Percentiles rank a stretch among this genome's conserved stretches.
Conservation (phyloP, 805 yeast species). For the Pichia nakasei region DNA sequence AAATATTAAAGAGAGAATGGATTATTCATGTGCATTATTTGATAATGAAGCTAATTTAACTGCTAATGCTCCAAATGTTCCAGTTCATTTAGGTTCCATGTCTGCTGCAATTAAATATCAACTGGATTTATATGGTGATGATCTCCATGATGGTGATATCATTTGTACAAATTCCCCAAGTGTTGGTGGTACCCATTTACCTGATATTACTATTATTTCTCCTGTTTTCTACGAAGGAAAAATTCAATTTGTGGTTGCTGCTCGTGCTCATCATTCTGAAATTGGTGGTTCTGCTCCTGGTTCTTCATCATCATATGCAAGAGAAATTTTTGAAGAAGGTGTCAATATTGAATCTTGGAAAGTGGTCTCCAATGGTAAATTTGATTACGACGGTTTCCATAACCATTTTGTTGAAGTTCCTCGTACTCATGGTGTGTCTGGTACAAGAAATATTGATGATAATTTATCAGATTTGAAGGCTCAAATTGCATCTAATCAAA, state of each 20-base stretch:
- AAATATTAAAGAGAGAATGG: conserved; percentile 75
- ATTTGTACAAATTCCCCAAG: conserved; percentile 73
- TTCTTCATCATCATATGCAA: conserved; percentile 89
- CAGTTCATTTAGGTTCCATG: conserved; percentile 84
- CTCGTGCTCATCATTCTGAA: conserved; percentile 94
- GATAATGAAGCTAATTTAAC: conserved; percentile 69
- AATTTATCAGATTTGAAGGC: conserved; percentile 79
- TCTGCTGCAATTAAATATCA: conserved; percentile 67
- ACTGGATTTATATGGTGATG: conserved; percentile 52
- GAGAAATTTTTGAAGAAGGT: conserved; percentile 80
- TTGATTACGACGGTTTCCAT: conserved; percentile 64
- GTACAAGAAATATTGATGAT: conserved; percentile 76
- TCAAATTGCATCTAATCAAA: conserved; percentile 80
- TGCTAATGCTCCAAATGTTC: conserved; percentile 84
- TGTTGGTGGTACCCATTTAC: conserved; percentile 79
- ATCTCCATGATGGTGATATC: conserved; percentile 64
- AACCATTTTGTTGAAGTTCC: conserved; percentile 58
- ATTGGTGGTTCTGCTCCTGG: conserved; percentile 91
- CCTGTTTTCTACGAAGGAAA: conserved; percentile 63
- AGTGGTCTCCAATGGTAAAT: conserved; percentile 62
- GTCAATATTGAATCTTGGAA: conserved; percentile 77
- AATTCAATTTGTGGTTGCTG: conserved; percentile 79
- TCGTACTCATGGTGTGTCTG: conserved; percentile 75
- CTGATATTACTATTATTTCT: conserved; percentile 86
- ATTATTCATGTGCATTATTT: conserved; percentile 78